phyloP scores from a whole-genome alignment of 1,284 basidiomycete species.

The Irpex sp. region DNA sequence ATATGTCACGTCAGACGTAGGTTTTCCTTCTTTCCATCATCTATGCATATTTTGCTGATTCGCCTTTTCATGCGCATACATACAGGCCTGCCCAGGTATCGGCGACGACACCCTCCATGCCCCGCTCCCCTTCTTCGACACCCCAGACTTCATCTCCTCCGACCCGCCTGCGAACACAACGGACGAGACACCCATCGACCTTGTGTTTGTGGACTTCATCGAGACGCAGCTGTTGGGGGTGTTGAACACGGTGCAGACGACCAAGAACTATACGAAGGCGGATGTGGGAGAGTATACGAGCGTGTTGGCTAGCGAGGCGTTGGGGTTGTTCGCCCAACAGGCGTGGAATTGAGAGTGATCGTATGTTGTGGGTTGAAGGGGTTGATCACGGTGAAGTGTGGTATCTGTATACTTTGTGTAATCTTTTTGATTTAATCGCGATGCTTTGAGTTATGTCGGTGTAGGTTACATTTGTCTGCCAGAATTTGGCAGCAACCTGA shows the following conservation, averaged over 20 bases:
- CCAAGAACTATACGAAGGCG: constrained; percentile 40
- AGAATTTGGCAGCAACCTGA: too few species aligned
- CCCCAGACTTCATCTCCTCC: constrained; percentile 58
- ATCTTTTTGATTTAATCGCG: too few species aligned
- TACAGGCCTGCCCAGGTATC: constrained; percentile 60
- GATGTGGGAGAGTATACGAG: constrained; percentile 51
- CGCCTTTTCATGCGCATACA: neutral
- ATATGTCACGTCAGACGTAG: constrained; percentile 72
- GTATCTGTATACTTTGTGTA: too few species aligned
- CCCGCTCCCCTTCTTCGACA: constrained; percentile 48
- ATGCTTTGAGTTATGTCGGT: too few species aligned
- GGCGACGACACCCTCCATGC: constrained; percentile 65
- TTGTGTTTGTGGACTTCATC: constrained; percentile 70
- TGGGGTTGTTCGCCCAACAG: constrained; percentile 57
- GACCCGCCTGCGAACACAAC: constrained; percentile 40
- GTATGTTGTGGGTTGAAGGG: neutral
- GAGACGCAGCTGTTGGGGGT: constrained; percentile 43
- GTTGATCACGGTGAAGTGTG: neutral
- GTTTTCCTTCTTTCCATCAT: neutral
- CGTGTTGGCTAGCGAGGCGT: constrained; percentile 41
- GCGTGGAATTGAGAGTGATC: constrained; percentile 44
- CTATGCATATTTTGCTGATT: neutral
- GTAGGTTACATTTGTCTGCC: too few species aligned
- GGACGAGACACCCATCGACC: constrained; percentile 49
- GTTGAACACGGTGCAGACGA: constrained; percentile 48